Evolutionary conservation across 441 rosid species (phyloP).

Genomic region (Arabidopsis hybrid): DNA sequence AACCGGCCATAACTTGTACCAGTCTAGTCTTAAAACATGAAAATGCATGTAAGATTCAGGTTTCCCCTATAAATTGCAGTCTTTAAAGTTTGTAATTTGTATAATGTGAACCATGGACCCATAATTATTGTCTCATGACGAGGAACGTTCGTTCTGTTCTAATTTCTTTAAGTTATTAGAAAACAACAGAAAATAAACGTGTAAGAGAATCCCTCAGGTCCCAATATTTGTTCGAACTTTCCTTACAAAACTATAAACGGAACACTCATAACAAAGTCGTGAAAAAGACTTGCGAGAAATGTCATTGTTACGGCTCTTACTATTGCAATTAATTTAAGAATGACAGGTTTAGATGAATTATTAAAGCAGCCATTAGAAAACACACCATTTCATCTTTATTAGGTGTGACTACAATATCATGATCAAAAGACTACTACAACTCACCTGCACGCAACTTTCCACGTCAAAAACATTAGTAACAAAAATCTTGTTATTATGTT

Average conservation of each 20-base stretch:
- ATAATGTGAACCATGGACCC: constrained; percentile 2
- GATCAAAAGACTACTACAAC: constrained; percentile 23
- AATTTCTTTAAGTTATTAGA: background rate
- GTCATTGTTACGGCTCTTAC: constrained; percentile 30
- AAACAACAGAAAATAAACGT: background rate
- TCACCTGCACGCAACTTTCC: constrained; percentile 23
- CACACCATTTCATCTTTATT: constrained; percentile 13
- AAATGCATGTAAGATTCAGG: constrained; percentile 20
- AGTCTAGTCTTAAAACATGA: background rate
- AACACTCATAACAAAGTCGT: constrained; percentile 21
- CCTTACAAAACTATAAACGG: background rate
- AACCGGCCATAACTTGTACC: too few species aligned
- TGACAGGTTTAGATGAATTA: constrained; percentile 18
- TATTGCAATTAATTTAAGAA: constrained; percentile 5
- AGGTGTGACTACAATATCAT: constrained; percentile 29
- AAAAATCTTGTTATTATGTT: background rate
- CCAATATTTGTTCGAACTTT: too few species aligned
- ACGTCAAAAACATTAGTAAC: background rate
- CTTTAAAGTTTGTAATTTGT: background rate
- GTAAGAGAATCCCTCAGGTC: too few species aligned
- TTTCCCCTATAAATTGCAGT: background rate
- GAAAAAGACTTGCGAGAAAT: constrained; percentile 13
- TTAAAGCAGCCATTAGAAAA: constrained; percentile 15
- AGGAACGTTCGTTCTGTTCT: background rate
- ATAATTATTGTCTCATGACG: background rate